These are phyloP conservation scores for Dryadomyces quercus-mongolicae DNA, from an alignment of 2,329 filamentous ascomycete species.

Conservation along the genomic window DNA sequence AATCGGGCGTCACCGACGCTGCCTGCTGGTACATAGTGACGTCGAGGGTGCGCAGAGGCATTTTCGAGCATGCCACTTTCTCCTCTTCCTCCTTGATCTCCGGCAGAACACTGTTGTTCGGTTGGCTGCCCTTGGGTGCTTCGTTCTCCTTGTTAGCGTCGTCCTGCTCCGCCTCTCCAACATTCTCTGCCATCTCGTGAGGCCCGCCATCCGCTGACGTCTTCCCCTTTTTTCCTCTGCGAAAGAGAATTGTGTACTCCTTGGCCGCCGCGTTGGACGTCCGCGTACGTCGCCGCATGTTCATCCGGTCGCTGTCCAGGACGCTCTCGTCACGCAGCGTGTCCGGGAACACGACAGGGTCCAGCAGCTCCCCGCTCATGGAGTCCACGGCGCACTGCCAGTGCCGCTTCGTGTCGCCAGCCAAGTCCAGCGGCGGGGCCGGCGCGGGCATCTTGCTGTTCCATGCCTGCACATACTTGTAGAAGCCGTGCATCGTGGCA, in stretches of 20 bases:
- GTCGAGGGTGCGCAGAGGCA: too few species aligned
- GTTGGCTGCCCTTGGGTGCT: not conserved
- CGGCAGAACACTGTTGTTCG: too few species aligned
- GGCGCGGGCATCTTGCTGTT: not conserved
- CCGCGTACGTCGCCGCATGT: not conserved
- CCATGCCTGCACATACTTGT: not conserved
- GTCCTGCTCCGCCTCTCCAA: not conserved
- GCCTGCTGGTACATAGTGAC: too few species aligned
- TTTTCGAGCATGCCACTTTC: not conserved
- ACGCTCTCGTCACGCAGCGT: slow-evolving; percentile 13
- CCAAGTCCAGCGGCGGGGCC: not conserved
- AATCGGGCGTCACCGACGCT: too few species aligned
- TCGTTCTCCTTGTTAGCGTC: not conserved
- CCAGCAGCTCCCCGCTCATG: slow-evolving; percentile 20
- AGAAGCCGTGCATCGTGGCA: not conserved
- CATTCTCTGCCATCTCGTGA: not conserved
- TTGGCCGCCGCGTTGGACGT: not conserved
- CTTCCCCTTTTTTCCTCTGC: not conserved
- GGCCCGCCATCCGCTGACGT: too few species aligned
- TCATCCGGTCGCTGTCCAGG: not conserved
- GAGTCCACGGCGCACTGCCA: slow-evolving; percentile 25
- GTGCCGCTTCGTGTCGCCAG: slow-evolving; percentile 5
- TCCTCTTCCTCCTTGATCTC: not conserved
- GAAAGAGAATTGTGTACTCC: not conserved
- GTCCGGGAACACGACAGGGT: slow-evolving; percentile 20